A percentile compares a stretch with the other conserved stretches of the same genome.
These are phyloP conservation scores for Dendrobium nobile DNA, from an alignment of 106 monocot species.

Conservation along the genomic window DNA sequence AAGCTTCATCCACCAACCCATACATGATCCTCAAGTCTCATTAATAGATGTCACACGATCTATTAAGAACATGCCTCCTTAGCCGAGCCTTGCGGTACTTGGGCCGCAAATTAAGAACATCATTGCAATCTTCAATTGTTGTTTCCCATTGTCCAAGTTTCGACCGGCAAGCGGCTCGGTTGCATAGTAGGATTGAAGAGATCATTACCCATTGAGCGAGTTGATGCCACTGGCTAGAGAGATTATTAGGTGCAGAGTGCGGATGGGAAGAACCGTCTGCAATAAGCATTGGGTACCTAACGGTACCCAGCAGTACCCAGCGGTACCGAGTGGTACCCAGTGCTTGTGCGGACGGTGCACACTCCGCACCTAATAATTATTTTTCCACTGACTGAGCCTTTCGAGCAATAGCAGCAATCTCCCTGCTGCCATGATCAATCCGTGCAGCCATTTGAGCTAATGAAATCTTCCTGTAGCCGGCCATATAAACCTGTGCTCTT, in stretches of 20 bases:
- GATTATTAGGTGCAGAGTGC: no score
- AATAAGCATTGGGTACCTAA: no score
- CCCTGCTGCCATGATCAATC: slow-evolving; percentile 47
- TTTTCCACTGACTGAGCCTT: slow-evolving; percentile 26
- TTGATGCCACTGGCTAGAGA: slow-evolving; percentile 37
- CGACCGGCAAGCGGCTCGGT: slow-evolving; percentile 54
- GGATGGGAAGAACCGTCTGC: no score
- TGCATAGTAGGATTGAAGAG: slow-evolving; percentile 79
- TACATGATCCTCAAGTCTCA: neutral
- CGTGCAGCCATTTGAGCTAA: slow-evolving; percentile 39
- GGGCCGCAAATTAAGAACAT: slow-evolving; percentile 49
- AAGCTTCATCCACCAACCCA: neutral
- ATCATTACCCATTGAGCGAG: slow-evolving; percentile 49
- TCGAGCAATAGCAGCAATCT: slow-evolving; percentile 22
- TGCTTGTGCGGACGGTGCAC: no score
- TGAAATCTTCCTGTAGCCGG: slow-evolving; percentile 53
- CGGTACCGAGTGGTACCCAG: no score
- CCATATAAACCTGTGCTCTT: slow-evolving; percentile 64
- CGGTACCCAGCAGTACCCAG: no score
- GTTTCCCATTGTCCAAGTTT: slow-evolving; percentile 54
- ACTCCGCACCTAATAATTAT: no score
- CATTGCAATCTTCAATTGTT: slow-evolving; percentile 6
- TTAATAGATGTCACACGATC: neutral
- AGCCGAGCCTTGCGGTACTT: slow-evolving; percentile 60
- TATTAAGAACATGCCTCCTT: no score